Evolutionary conservation across 805 yeast species (phyloP).

Genomic region (Lipomyces sp.): DNA sequence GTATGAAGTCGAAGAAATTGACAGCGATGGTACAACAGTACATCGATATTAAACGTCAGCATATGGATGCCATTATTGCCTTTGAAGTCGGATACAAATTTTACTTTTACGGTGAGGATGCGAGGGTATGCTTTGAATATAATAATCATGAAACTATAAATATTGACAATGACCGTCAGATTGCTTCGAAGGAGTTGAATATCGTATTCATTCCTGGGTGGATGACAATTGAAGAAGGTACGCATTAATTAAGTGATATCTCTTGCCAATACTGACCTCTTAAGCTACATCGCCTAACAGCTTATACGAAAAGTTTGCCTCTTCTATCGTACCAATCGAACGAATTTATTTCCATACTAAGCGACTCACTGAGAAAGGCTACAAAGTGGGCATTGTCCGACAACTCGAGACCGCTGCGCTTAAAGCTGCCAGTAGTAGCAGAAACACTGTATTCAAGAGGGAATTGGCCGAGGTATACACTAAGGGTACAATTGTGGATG

Average conservation of each 20-base stretch:
- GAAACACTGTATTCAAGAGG: constrained; percentile 66
- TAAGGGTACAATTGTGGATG: constrained; percentile 80
- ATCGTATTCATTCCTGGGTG: constrained; percentile 78
- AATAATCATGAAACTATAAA: background rate
- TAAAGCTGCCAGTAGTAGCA: constrained; percentile 59
- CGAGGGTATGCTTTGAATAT: constrained; percentile 46
- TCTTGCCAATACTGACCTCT: background rate
- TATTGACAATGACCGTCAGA: background rate
- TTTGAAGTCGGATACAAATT: constrained; percentile 92
- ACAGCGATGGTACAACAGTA: constrained; percentile 86
- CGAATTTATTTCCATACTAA: constrained; percentile 77
- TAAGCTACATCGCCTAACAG: constrained; percentile 45
- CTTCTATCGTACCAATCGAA: constrained; percentile 82
- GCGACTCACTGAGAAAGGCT: constrained; percentile 65
- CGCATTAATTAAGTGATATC: background rate
- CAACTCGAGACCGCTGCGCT: constrained; percentile 83
- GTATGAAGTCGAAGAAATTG: constrained; percentile 44
- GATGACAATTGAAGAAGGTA: constrained; percentile 54
- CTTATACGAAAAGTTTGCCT: constrained; percentile 66
- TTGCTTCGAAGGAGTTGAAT: constrained; percentile 64
- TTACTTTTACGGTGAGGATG: constrained; percentile 86
- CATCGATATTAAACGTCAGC: constrained; percentile 61
- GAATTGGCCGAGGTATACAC: constrained; percentile 75
- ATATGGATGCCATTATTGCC: constrained; percentile 73
- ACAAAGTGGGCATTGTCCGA: constrained; percentile 84